Conservation (phyloP, 108 stramenopile species). For the Schizochytrium sp. region DNA sequence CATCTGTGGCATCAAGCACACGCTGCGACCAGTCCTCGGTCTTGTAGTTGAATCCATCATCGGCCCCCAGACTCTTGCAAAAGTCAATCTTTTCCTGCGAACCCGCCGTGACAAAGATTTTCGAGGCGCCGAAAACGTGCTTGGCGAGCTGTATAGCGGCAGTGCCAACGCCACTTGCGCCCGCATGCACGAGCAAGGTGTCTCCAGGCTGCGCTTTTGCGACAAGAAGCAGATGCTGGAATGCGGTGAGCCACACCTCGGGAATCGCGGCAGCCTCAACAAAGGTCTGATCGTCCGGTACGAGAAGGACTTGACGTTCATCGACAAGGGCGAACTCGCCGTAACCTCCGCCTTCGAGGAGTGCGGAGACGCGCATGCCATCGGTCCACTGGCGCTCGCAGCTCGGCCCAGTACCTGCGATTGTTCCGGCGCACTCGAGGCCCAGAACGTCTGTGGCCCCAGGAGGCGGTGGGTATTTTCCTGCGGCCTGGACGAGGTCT, state of each 20-base stretch:
- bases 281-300: neutral
- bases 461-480: neutral
- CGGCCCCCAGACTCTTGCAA: conserved; percentile 3
- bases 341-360: neutral
- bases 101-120: neutral
- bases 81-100: conserved; percentile 7
- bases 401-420: neutral
- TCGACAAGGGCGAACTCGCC: neutral
- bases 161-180: conserved; percentile 18
- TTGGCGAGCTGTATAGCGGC: conserved; percentile 25
- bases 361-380: neutral
- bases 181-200: neutral
- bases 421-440: neutral
- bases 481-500: conserved; percentile 1
- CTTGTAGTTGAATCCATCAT: conserved; percentile 12
- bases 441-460: conserved; percentile 18
- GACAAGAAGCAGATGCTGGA: neutral
- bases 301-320: neutral
- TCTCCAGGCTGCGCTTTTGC: neutral
- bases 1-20: neutral
- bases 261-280: neutral
- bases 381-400: neutral
- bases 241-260: neutral
- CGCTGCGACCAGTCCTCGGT: neutral
- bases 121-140: neutral